Evolutionary conservation across 805 yeast genomes (phyloP).

Genomic region (Zygosaccharomyces siamensis): DNA sequence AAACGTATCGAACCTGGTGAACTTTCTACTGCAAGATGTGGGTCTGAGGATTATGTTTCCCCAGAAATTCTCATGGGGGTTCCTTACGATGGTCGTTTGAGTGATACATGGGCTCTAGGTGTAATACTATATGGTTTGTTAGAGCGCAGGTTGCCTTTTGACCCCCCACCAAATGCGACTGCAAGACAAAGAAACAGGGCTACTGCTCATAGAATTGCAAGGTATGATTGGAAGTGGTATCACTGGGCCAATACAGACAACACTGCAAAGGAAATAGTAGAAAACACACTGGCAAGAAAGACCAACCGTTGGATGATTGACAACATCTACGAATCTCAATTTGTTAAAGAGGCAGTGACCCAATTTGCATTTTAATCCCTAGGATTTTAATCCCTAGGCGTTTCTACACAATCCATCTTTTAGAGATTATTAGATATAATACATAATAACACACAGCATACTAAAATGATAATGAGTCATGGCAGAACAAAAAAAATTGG

Average conservation of each 20-base stretch:
- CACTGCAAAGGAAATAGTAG: constrained; percentile 29
- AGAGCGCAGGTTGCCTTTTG: constrained; percentile 90
- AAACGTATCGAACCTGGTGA: constrained; percentile 55
- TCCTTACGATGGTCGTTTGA: constrained; percentile 83
- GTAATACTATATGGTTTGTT: constrained; percentile 80
- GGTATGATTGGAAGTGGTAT: constrained; percentile 89
- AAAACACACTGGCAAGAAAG: constrained; percentile 29
- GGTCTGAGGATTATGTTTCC: constrained; percentile 93
- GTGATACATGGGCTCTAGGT: constrained; percentile 95
- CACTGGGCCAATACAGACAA: constrained; percentile 36
- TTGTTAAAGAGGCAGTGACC: constrained; percentile 14
- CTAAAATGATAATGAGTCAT: not conserved
- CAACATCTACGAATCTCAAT: constrained; percentile 23
- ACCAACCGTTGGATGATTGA: constrained; percentile 29
- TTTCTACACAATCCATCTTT: not conserved
- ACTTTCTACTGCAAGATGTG: constrained; percentile 83
- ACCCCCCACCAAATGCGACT: constrained; percentile 60
- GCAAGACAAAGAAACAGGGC: constrained; percentile 35
- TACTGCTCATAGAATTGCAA: constrained; percentile 83
- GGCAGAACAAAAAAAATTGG: not conserved
- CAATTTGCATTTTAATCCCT: constrained; percentile 4
- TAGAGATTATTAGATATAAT: not conserved
- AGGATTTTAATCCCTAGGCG: not conserved
- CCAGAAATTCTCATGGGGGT: constrained; percentile 91
- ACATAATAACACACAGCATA: not conserved